These are phyloP conservation scores for Suhomyces taliae DNA, from an alignment of 1,139 yeast genomes.

Conservation along the genomic window DNA sequence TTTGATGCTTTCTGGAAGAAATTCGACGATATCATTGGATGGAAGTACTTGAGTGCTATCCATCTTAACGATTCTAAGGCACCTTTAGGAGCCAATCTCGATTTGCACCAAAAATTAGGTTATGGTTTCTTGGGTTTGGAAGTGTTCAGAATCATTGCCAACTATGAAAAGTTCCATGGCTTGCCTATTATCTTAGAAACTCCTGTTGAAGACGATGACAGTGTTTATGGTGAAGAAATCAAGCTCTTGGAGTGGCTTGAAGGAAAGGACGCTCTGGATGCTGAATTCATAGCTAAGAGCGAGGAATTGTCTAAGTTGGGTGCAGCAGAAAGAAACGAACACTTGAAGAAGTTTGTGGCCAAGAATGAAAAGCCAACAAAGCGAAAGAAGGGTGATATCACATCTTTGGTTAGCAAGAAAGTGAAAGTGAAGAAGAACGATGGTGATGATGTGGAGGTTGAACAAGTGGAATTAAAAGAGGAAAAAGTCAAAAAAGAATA, in stretches of 20 bases:
- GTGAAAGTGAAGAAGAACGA: slow-evolving; percentile 15
- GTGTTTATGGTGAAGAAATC: slow-evolving; percentile 78
- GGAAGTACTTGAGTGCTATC: slow-evolving; percentile 71
- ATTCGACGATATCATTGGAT: slow-evolving; percentile 74
- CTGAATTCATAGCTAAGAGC: slow-evolving; percentile 51
- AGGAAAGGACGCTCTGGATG: slow-evolving; percentile 54
- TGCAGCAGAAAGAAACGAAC: slow-evolving; percentile 55
- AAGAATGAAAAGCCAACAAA: slow-evolving; percentile 23
- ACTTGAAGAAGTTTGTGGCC: slow-evolving; percentile 40
- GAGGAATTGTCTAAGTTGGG: slow-evolving; percentile 56
- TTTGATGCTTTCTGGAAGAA: slow-evolving; percentile 69
- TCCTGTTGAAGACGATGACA: slow-evolving; percentile 64
- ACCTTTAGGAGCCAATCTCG: slow-evolving; percentile 86
- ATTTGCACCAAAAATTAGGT: slow-evolving; percentile 88
- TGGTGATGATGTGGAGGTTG: slow-evolving; percentile 6
- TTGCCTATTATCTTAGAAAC: slow-evolving; percentile 91
- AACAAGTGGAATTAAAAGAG: neutral
- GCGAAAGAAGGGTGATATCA: slow-evolving; percentile 18
- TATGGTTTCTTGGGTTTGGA: slow-evolving; percentile 88
- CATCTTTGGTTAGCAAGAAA: slow-evolving; percentile 21
- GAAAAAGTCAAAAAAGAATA: neutral
- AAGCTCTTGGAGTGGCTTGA: slow-evolving; percentile 70
- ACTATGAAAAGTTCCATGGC: slow-evolving; percentile 56
- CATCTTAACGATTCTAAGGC: slow-evolving; percentile 95
- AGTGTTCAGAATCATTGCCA: slow-evolving; percentile 74